Percentiles rank a stretch among this genome's conserved stretches.
Evolutionary conservation across 495 filamentous ascomycete genomes (phyloP).

Genomic region (Delitschia confertaspora): DNA sequence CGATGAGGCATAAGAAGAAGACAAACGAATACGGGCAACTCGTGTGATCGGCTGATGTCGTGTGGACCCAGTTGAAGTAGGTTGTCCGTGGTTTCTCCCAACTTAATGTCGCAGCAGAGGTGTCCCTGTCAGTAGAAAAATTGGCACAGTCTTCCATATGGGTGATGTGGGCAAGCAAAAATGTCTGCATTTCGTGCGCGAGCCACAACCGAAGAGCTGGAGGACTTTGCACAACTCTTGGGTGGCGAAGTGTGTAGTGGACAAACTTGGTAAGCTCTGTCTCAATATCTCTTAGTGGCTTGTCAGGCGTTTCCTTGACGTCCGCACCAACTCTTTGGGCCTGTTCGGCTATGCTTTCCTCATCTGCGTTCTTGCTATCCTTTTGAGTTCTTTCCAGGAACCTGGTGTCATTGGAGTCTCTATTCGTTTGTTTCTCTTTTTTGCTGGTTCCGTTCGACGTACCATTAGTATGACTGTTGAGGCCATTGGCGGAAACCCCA

Average conservation of each 20-base stretch:
- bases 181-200: slow-evolving; percentile 12
- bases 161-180: slow-evolving; percentile 17
- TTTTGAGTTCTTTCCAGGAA: not conserved
- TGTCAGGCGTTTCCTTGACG: not conserved
- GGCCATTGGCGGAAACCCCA: not conserved
- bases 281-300: slow-evolving; percentile 2
- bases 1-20: slow-evolving; percentile 34
- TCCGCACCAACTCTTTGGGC: not conserved
- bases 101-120: not conserved
- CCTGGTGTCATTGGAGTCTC: not conserved
- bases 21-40: slow-evolving; percentile 36
- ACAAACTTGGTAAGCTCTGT: slow-evolving; percentile 13
- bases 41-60: slow-evolving; percentile 33
- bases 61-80: slow-evolving; percentile 34
- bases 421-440: not conserved
- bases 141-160: slow-evolving; percentile 14
- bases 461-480: not conserved
- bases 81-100: slow-evolving; percentile 13
- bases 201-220: slow-evolving; percentile 9
- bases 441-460: not conserved
- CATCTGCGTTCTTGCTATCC: not conserved
- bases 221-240: slow-evolving; percentile 14
- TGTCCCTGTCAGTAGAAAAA: slow-evolving; percentile 1
- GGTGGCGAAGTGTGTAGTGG: slow-evolving; percentile 11
- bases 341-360: not conserved